A percentile compares a stretch with the other conserved stretches of the same genome.
Evolutionary conservation across 1,139 yeast genomes (phyloP).

Genomic region (Candida pseudocylindracea): DNA sequence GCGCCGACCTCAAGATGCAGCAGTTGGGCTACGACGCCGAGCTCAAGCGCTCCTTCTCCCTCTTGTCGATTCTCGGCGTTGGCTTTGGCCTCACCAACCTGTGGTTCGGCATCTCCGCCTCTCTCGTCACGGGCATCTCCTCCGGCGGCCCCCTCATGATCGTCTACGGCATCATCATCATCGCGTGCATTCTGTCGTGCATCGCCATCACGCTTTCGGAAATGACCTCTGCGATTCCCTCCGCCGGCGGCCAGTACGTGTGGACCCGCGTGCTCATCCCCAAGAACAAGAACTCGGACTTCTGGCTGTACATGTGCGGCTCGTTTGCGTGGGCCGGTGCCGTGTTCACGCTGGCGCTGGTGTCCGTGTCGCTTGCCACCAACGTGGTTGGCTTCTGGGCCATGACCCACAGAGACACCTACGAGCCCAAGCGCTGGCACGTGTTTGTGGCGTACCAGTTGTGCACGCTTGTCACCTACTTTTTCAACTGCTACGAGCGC

Average conservation of each 20-base stretch:
- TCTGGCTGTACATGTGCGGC: conserved; percentile 29
- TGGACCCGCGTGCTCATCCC: conserved; percentile 38
- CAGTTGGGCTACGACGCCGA: conserved; percentile 7
- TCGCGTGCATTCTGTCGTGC: conserved; percentile 26
- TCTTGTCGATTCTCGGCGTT: conserved; percentile 34
- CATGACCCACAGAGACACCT: conserved; percentile 16
- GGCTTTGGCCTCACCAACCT: conserved; percentile 53
- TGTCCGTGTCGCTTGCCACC: conserved; percentile 24
- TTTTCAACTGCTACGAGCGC: conserved; percentile 17
- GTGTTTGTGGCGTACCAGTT: conserved; percentile 23
- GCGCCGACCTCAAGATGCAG: not conserved
- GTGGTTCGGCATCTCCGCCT: conserved; percentile 49
- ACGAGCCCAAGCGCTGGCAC: conserved; percentile 23
- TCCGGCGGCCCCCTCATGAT: conserved; percentile 52
- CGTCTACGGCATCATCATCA: conserved; percentile 43
- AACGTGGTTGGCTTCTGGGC: conserved; percentile 27
- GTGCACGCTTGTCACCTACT: conserved; percentile 11
- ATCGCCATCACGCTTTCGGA: conserved; percentile 32
- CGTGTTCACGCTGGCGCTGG: conserved; percentile 31
- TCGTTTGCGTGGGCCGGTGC: conserved; percentile 36
- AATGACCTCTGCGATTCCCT: conserved; percentile 29
- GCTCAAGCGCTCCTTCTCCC: conserved; percentile 25
- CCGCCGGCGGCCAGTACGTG: conserved; percentile 40
- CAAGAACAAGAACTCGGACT: conserved; percentile 13
- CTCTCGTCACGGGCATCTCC: conserved; percentile 36